Conservation (phyloP, 1,139 yeast species). For the Debaryomycetaceae sp. region DNA sequence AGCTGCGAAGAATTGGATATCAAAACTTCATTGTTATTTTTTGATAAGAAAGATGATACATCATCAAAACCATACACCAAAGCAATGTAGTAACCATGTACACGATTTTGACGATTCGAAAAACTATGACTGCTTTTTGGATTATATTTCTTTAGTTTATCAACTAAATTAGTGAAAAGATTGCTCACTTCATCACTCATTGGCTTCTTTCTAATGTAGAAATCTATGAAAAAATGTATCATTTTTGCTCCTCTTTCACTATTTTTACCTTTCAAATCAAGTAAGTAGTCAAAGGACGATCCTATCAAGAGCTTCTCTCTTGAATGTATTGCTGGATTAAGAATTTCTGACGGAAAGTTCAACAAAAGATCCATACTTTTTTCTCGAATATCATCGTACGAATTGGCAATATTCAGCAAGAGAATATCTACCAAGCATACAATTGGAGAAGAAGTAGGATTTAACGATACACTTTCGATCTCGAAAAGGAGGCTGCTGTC, state of each 20-base stretch:
- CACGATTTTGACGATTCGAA: conserved; percentile 36
- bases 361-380: conserved; percentile 46
- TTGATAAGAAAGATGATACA: neutral
- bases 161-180: conserved; percentile 30
- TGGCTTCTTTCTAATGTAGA: conserved; percentile 12
- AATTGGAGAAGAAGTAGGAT: neutral
- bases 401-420: conserved; percentile 61
- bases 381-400: conserved; percentile 73
- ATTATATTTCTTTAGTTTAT: conserved; percentile 16
- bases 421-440: conserved; percentile 39
- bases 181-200: conserved; percentile 14
- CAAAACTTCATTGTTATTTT: conserved; percentile 1
- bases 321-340: neutral
- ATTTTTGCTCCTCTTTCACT: conserved; percentile 83
- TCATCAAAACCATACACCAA: conserved; percentile 47
- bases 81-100: conserved; percentile 68
- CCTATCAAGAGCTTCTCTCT: conserved; percentile 15
- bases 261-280: conserved; percentile 61
- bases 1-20: conserved; percentile 4
- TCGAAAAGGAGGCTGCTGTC: conserved; percentile 13
- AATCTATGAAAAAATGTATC: conserved; percentile 45
- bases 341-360: conserved; percentile 39
- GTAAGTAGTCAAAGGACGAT: conserved; percentile 43
- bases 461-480: neutral
- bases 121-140: too few relatives aligned